phyloP scores from a whole-genome alignment of 371 early-diverging fungal species.

The Rhizomucor miehei region DNA sequence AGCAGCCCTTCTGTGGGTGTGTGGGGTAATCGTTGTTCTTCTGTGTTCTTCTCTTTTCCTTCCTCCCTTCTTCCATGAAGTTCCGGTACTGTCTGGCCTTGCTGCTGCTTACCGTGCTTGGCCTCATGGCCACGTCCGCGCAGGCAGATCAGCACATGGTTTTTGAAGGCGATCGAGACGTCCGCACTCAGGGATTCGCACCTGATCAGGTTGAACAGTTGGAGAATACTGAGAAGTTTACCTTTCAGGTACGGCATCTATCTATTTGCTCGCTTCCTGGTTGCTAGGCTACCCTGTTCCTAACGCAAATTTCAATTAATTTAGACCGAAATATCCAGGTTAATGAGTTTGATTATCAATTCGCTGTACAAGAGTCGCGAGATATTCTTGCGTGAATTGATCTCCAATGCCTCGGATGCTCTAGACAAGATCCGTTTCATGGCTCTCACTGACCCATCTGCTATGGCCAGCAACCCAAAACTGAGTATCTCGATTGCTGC shows the following conservation, averaged over 20 bases:
- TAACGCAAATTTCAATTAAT: background rate
- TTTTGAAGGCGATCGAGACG: constrained; percentile 6
- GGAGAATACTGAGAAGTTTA: constrained; percentile 34
- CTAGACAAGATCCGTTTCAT: constrained; percentile 90
- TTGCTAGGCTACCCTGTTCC: background rate
- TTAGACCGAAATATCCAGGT: constrained; percentile 77
- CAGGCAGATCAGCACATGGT: constrained; percentile 14
- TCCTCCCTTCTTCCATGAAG: background rate
- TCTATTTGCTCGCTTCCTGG: background rate
- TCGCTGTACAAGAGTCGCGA: constrained; percentile 84
- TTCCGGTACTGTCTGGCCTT: constrained; percentile 9
- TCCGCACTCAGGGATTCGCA: constrained; percentile 20
- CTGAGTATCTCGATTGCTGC: constrained; percentile 76
- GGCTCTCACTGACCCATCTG: constrained; percentile 67
- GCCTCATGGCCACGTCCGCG: constrained; percentile 4
- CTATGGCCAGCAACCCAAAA: constrained; percentile 51
- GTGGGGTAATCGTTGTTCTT: constrained; percentile 1
- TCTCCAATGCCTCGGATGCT: constrained; percentile 96
- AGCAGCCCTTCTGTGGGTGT: too few species aligned
- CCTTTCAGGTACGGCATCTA: constrained; percentile 28
- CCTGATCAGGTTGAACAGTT: constrained; percentile 30
- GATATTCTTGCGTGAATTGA: constrained; percentile 94
- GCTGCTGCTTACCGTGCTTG: constrained; percentile 12
- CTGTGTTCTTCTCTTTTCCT: constrained; percentile 2
- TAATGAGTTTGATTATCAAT: constrained; percentile 93